Percentiles rank a stretch among this genome's conserved stretches.
These are phyloP conservation scores for Aspergillus sp. DNA, from an alignment of 2,329 filamentous ascomycete genomes.

Conservation along the genomic window DNA sequence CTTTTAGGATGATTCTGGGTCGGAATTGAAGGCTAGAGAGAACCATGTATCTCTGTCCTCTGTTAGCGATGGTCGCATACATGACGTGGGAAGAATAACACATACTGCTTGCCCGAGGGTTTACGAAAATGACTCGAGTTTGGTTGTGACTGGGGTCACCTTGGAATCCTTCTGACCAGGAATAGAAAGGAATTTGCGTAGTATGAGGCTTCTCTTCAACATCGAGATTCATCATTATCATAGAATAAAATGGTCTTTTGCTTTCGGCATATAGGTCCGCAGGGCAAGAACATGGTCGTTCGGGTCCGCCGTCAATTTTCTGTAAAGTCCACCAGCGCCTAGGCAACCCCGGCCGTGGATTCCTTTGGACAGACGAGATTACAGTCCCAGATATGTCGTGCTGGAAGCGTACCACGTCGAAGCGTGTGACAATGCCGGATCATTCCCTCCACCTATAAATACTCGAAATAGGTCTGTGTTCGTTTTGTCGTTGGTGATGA, in stretches of 20 bases:
- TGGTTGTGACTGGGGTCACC: neutral
- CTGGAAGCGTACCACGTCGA: neutral
- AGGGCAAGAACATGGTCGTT: neutral
- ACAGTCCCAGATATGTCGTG: neutral
- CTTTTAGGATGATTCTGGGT: neutral
- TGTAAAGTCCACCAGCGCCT: neutral
- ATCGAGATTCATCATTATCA: neutral
- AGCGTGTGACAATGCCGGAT: slow-evolving; percentile 9
- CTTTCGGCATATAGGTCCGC: neutral
- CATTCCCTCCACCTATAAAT: slow-evolving; percentile 1
- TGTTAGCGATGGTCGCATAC: neutral
- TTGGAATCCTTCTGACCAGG: neutral
- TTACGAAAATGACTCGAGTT: neutral
- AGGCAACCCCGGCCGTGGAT: neutral
- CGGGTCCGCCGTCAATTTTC: neutral
- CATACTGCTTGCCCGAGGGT: neutral
- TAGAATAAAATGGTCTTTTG: neutral
- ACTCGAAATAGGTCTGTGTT: slow-evolving; percentile 1
- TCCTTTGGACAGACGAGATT: neutral
- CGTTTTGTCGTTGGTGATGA: neutral
- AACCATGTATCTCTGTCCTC: neutral
- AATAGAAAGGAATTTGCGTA: neutral
- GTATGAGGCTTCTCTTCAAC: neutral
- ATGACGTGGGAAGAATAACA: neutral
- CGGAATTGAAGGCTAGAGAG: neutral